Base-by-base conservation (phyloP, 345 rosid species). In the Murraya koenigii region DNA sequence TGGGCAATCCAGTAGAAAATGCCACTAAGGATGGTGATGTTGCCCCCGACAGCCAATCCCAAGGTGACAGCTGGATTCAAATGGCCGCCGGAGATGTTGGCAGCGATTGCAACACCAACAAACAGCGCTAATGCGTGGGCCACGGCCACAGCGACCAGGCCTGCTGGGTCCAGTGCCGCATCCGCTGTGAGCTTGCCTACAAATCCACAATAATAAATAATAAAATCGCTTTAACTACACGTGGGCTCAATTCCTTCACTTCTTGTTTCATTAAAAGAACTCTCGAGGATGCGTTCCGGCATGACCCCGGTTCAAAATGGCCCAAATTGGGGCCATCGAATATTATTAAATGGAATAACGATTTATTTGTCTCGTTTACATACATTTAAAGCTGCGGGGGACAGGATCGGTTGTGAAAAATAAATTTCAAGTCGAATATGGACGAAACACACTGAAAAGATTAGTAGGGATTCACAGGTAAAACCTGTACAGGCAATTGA, bases 51-150 rank as follows among this genome's bases (percentile, higher is more conserved):
- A 20, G 97, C 97, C 83, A 95, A 78, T 22, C 97, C 97, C 0
- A 93, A 85, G 39, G 98, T 95, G 84, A 93, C 97, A 10, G 97
- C 97, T 1, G 97, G 97, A 73, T 95, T 95, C 33, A 93, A 77
- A 71, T 93, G 97, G 22, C 98, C 98, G 14, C 97, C 98, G 0
- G 97, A 95, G 78, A 90, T 93, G 86, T 95, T 93, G 66, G 95
- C 97, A 0, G 94, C 97, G 0, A 93, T 36, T n/a, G 97, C 66
- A 20, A 95, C 95, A 0, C 95, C 98, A 0, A 93, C 98, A 25
- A 95, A 92, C 44, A 93, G 78, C 0, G 95, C 97, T 11, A 92
- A 88, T 0, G 92, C 97, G 65, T 95, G 98, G 38, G 97, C 95
- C 77, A 93, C 88, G 0, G 97, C 97, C 60, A 95, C 78, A 0